Evolutionary conservation across 441 rosid species (phyloP).

Genomic region (Gossypium lobatum): DNA sequence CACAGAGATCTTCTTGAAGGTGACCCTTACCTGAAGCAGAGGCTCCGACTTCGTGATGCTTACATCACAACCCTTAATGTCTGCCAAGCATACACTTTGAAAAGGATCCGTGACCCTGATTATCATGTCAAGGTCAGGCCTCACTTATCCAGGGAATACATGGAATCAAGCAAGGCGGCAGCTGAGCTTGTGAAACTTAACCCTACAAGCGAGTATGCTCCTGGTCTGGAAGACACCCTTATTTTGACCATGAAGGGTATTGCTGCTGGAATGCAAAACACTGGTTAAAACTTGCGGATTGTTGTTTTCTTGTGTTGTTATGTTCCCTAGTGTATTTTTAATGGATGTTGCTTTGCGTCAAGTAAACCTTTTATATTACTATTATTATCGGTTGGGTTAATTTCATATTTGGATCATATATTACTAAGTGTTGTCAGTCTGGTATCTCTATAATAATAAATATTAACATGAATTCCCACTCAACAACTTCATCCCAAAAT

Average conservation of each 20-base stretch:
- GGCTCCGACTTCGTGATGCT: constrained; percentile 55
- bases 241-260: constrained; percentile 68
- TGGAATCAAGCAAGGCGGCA: constrained; percentile 43
- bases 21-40: constrained; percentile 56
- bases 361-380: not conserved
- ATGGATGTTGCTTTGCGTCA: not conserved
- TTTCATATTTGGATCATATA: no score
- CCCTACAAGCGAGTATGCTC: constrained; percentile 51
- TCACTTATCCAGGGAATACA: constrained; percentile 38
- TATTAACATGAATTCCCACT: no score
- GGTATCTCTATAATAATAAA: no score
- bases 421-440: no score
- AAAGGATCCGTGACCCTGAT: constrained; percentile 39
- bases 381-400: not conserved
- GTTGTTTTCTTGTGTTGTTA: not conserved
- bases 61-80: constrained; percentile 55
- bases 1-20: constrained; percentile 64
- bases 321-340: not conserved
- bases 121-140: constrained; percentile 47
- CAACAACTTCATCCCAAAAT: no score
- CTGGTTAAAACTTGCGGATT: constrained; percentile 29
- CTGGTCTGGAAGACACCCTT: constrained; percentile 52
- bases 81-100: constrained; percentile 49
- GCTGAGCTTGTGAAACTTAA: constrained; percentile 57
- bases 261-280: constrained; percentile 60